These are phyloP conservation scores for Oidiodendron maius DNA, from an alignment of 495 filamentous ascomycete species.

Conservation along the genomic window DNA sequence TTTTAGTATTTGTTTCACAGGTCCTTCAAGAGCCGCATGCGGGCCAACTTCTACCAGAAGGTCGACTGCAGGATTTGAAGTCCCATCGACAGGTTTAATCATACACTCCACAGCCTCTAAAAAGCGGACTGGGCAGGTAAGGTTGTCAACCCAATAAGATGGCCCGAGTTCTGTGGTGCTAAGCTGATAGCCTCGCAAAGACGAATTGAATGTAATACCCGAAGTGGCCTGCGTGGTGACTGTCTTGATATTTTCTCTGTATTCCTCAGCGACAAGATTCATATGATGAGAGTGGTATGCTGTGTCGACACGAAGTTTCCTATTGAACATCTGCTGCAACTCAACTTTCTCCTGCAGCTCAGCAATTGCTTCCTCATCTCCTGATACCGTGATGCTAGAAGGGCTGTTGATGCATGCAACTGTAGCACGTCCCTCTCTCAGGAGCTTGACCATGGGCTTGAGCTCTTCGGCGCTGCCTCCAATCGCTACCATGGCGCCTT, in stretches of 20 bases:
- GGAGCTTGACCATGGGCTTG: conserved; percentile 24
- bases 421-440: conserved; percentile 8
- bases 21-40: conserved; percentile 56
- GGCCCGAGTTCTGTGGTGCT: conserved; percentile 8
- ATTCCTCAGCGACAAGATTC: conserved; percentile 36
- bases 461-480: conserved; percentile 38
- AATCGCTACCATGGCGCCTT: conserved; percentile 48
- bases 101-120: conserved; percentile 20
- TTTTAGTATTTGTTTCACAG: conserved; percentile 54
- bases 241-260: conserved; percentile 4
- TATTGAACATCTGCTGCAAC: conserved; percentile 29
- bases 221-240: neutral
- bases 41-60: conserved; percentile 58
- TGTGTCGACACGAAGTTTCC: conserved; percentile 42
- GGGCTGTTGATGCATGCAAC: conserved; percentile 54
- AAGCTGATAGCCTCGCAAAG: conserved; percentile 2
- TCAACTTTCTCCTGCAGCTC: conserved; percentile 28
- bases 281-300: conserved; percentile 65
- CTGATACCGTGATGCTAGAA: conserved; percentile 54
- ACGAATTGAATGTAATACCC: conserved; percentile 29
- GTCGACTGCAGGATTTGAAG: conserved; percentile 1
- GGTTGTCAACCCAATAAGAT: conserved; percentile 43
- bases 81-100: neutral
- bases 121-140: conserved; percentile 46
- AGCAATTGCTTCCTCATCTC: conserved; percentile 39